Percentiles rank a stretch among this genome's conserved stretches.
Evolutionary conservation across 495 filamentous ascomycete genomes (phyloP).

Genomic region (Hyaloscypha bicolor): DNA sequence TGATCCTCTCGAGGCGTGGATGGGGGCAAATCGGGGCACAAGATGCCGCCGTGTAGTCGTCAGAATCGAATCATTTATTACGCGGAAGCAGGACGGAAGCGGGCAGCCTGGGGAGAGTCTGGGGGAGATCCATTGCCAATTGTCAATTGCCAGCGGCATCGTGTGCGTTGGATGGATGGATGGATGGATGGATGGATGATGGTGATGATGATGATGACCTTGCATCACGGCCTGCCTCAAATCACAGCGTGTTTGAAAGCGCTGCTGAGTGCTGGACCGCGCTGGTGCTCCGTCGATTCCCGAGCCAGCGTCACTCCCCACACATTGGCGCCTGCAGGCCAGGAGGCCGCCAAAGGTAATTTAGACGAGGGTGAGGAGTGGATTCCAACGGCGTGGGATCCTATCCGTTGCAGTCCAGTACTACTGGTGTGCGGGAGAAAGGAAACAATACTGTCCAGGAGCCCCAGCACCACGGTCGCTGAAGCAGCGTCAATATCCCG

Average conservation of each 20-base stretch:
- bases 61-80: not conserved
- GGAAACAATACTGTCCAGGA: not conserved
- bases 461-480: not conserved
- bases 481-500: not conserved
- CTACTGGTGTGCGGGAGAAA: not conserved
- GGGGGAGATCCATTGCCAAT: not conserved
- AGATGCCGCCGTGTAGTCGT: not conserved
- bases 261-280: too few species aligned
- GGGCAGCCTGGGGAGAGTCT: not conserved
- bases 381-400: constrained; percentile 1
- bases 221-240: not conserved
- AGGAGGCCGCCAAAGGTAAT: not conserved
- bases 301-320: too few species aligned
- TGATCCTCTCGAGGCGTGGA: not conserved
- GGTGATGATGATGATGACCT: not conserved
- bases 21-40: not conserved
- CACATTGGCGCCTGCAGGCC: too few species aligned
- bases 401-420: too few species aligned
- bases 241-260: not conserved
- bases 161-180: not conserved
- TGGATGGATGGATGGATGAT: too few species aligned
- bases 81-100: not conserved
- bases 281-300: too few species aligned
- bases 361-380: not conserved
- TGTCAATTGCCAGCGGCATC: not conserved